Evolutionary conservation across 2,329 filamentous ascomycete species (phyloP).

Genomic region (Metarhizium rileyi): DNA sequence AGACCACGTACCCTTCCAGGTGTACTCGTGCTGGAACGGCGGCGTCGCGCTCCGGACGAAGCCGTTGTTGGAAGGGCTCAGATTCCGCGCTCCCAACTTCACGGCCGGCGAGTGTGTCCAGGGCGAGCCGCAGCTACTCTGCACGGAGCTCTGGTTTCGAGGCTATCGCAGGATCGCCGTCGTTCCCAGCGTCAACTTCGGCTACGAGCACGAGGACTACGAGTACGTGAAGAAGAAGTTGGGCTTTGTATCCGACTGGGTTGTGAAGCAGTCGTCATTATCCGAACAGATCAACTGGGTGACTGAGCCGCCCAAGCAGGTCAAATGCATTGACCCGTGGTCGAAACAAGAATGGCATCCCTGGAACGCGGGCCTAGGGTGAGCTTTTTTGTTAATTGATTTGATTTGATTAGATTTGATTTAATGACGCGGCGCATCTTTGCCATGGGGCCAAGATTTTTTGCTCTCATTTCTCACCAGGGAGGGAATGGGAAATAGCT

Average conservation of each 20-base stretch:
- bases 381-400: no score
- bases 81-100: neutral
- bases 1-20: conserved; percentile 39
- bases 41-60: conserved; percentile 36
- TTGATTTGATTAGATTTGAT: no score
- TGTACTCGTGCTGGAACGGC: conserved; percentile 54
- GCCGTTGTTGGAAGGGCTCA: conserved; percentile 32
- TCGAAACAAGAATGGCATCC: conserved; percentile 30
- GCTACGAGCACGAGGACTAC: conserved; percentile 37
- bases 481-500: no score
- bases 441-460: no score
- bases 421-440: no score
- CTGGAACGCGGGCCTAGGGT: conserved; percentile 15
- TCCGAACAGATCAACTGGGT: conserved; percentile 28
- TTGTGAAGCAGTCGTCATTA: conserved; percentile 31
- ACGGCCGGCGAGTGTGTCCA: conserved; percentile 36
- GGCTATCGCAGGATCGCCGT: conserved; percentile 44
- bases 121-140: conserved; percentile 46
- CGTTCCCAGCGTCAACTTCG: conserved; percentile 44
- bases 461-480: no score
- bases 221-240: conserved; percentile 20
- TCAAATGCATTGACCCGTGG: conserved; percentile 38
- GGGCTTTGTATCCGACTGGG: neutral
- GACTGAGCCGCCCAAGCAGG: conserved; percentile 31
- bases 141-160: conserved; percentile 44